These are phyloP conservation scores for Acanthamoeba lugdunensis DNA, from an alignment of 208 protist genomes.

Conservation along the genomic window DNA sequence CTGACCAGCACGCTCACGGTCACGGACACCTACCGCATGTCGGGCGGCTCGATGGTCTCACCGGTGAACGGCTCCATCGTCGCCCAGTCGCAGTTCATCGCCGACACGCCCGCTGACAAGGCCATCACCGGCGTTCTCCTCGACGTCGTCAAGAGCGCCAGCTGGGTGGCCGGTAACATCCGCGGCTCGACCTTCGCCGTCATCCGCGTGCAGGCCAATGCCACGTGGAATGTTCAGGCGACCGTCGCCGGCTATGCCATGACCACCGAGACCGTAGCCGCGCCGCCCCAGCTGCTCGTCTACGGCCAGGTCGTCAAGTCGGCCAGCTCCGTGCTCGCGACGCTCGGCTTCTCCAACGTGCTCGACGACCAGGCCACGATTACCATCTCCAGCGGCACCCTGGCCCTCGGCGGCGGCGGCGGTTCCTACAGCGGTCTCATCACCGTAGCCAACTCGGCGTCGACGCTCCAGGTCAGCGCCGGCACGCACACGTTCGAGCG, in stretches of 20 bases:
- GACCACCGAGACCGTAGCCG: neutral
- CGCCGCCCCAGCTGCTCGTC: neutral
- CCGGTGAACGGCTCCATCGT: conserved; percentile 45
- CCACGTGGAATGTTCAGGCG: conserved; percentile 29
- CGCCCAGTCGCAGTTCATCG: conserved; percentile 24
- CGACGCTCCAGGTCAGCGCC: conserved; percentile 54
- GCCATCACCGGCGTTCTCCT: conserved; percentile 36
- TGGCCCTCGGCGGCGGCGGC: conserved; percentile 24
- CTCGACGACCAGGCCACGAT: conserved; percentile 40
- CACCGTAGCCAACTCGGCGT: neutral
- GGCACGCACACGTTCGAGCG: conserved; percentile 15
- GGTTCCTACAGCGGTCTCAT: neutral
- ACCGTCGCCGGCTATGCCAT: conserved; percentile 9
- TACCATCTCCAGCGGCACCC: neutral
- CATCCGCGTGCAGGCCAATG: conserved; percentile 25
- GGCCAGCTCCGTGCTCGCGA: neutral
- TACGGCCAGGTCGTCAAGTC: conserved; percentile 44
- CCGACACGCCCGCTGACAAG: conserved; percentile 28
- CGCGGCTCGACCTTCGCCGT: neutral
- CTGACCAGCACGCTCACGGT: conserved; percentile 53
- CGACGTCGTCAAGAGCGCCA: conserved; percentile 35
- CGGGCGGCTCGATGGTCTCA: neutral
- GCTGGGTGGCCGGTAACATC: conserved; percentile 51
- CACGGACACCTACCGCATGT: conserved; percentile 34
- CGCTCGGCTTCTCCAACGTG: conserved; percentile 38